phyloP scores from a whole-genome alignment of 805 yeast genomes.

The Yarrowia sp. region DNA sequence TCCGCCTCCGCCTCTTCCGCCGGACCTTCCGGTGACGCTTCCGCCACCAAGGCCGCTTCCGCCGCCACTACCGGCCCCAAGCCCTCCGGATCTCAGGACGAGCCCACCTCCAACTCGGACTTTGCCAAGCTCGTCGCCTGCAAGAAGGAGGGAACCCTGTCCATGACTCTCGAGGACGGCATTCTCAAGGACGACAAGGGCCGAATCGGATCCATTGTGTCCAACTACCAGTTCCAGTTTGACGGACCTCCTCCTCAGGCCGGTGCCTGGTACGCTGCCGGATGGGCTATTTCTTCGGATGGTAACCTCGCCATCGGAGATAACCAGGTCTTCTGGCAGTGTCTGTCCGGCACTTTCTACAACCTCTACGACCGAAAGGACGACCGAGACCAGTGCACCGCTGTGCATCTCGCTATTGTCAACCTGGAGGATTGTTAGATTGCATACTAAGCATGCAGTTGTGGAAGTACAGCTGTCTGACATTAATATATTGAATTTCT shows the following conservation, averaged over 20 bases:
- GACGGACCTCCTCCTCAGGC: slow-evolving; percentile 31
- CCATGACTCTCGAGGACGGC: slow-evolving; percentile 20
- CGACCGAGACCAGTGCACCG: slow-evolving; percentile 19
- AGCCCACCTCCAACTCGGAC: slow-evolving; percentile 22
- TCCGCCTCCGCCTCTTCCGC: not conserved
- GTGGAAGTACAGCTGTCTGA: too few relatives aligned
- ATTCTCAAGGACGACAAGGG: slow-evolving; percentile 16
- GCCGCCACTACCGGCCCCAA: slow-evolving; percentile 17
- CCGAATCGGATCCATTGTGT: slow-evolving; percentile 18
- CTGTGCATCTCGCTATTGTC: slow-evolving; percentile 24
- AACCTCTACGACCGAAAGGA: slow-evolving; percentile 25
- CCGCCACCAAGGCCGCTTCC: slow-evolving; percentile 1
- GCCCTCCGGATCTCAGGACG: slow-evolving; percentile 8
- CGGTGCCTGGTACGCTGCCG: slow-evolving; percentile 30
- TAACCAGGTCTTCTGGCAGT: slow-evolving; percentile 28
- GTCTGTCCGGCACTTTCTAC: slow-evolving; percentile 24
- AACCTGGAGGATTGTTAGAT: slow-evolving; percentile 22
- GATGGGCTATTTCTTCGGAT: slow-evolving; percentile 30
- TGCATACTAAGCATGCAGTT: not conserved
- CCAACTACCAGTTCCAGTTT: slow-evolving; percentile 29
- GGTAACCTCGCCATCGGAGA: slow-evolving; percentile 31
- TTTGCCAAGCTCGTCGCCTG: slow-evolving; percentile 19
- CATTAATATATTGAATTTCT: slow-evolving; percentile 3
- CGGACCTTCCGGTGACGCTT: not conserved
- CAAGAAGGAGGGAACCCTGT: slow-evolving; percentile 15